Evolutionary conservation across 345 rosid genomes (phyloP).

Genomic region (Syzygium aromaticum): DNA sequence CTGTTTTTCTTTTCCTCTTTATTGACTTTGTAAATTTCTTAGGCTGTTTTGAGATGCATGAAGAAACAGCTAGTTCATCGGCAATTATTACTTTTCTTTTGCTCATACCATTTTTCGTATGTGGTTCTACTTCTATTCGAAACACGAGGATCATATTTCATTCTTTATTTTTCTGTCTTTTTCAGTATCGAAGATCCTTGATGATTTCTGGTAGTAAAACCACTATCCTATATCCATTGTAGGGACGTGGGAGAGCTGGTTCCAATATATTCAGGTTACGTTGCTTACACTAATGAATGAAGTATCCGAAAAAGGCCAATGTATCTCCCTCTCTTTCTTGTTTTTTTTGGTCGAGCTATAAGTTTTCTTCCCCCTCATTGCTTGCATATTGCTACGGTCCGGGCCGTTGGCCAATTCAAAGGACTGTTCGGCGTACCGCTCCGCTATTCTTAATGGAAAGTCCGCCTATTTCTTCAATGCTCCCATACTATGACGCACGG

Average conservation of each 20-base stretch:
- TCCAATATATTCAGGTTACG: no score
- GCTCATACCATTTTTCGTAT: neutral
- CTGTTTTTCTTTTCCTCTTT: constrained; percentile 2
- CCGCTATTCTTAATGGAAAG: neutral
- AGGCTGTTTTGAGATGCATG: neutral
- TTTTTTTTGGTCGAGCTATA: neutral
- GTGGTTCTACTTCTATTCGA: neutral
- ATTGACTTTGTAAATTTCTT: neutral
- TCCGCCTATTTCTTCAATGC: neutral
- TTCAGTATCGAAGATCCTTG: neutral
- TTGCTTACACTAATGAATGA: no score
- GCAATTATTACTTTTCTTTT: neutral
- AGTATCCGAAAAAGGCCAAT: no score
- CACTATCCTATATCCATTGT: neutral
- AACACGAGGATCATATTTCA: neutral
- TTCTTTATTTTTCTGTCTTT: neutral
- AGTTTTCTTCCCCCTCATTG: neutral
- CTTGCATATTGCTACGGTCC: neutral
- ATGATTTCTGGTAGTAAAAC: neutral
- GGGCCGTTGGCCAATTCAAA: neutral
- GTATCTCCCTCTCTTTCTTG: neutral
- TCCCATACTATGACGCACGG: neutral
- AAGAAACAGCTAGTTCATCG: neutral
- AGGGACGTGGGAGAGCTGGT: neutral
- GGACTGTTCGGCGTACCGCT: neutral